Base-by-base conservation (phyloP, 306 rosid genomes). In the Ceratonia siliqua region DNA sequence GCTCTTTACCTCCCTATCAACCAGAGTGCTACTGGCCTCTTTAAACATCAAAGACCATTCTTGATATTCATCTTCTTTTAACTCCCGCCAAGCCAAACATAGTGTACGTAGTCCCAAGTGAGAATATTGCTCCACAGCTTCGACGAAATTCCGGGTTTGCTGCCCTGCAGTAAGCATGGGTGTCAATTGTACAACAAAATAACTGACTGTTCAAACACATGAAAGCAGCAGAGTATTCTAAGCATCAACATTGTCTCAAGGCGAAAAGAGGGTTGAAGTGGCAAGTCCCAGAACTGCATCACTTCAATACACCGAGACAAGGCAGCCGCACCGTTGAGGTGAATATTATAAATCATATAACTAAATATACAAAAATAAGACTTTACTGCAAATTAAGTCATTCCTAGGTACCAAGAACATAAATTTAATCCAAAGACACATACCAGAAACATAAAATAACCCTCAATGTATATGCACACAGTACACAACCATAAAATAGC, bases 71-170 rank as follows among this genome's bases (percentile, higher is more conserved):
- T 92, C 96, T 85, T 82, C 96, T 76, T 74, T 85, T 48, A 95
- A 78, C 75, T 92, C 93, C 76, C 98, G 93, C 93, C 98, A 92
- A 56, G 97, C 99, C 64, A 95, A 68, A 85, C 99, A 95, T 41
- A 95, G 83, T 0, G 98, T 95, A 52, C 99, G 96, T 56, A 95
- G 78, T 50, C 99, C 99, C 82, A 95, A 64, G 79, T 95, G 98
- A 68, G 98, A 78, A 86, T 89, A 95, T 68, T 90, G 99, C 58
- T 95, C 99, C 77, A 92, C 96, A 74, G 97, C 96, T 90, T 95
- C 99, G 78, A 85, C 28, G 83, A 87, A 77, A 48, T 77, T 82
- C 69, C 99, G 93, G 49, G 96, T 95, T 82, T 95, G 99, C 82
- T 90, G 95, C 81, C 97, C 99, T 95, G 95, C 62, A 87, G 59